These are phyloP conservation scores for Neofusicoccum parvum DNA, from an alignment of 2,329 filamentous ascomycete species.

Conservation along the genomic window DNA sequence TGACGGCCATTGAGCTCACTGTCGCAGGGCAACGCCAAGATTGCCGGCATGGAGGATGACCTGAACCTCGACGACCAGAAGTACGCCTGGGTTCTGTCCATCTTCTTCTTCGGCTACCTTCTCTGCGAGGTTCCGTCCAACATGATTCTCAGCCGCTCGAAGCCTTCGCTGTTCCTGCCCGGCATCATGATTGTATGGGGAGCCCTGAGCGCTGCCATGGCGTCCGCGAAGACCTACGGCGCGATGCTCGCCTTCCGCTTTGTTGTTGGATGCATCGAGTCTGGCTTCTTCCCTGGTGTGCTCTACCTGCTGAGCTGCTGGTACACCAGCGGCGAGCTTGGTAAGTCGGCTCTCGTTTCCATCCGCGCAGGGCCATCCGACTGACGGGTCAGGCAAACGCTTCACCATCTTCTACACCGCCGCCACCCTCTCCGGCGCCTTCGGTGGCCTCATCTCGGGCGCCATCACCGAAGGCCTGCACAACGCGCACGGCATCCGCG, in stretches of 20 bases:
- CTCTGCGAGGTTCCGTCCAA: conserved; percentile 59
- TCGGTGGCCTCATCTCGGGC: conserved; percentile 61
- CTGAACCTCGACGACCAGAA: conserved; percentile 42
- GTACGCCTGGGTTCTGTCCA: conserved; percentile 47
- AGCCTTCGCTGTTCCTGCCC: conserved; percentile 46
- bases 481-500: conserved; percentile 44
- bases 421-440: conserved; percentile 60
- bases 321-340: conserved; percentile 20
- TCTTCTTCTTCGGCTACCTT: conserved; percentile 62
- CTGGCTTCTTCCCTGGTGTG: conserved; percentile 27
- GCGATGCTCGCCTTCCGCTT: conserved; percentile 50
- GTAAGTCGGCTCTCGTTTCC: neutral
- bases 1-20: neutral
- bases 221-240: conserved; percentile 48
- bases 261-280: conserved; percentile 46
- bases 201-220: conserved; percentile 53
- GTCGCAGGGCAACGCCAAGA: conserved; percentile 39
- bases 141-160: conserved; percentile 61
- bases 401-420: conserved; percentile 64
- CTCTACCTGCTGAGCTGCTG: conserved; percentile 22
- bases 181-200: conserved; percentile 56
- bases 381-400: conserved; percentile 63
- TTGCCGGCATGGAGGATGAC: conserved; percentile 47
- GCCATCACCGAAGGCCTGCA: conserved; percentile 59
- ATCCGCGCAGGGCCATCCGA: neutral